Conservation (phyloP, 1,139 yeast genomes). For the Wickerhamiella infanticola region DNA sequence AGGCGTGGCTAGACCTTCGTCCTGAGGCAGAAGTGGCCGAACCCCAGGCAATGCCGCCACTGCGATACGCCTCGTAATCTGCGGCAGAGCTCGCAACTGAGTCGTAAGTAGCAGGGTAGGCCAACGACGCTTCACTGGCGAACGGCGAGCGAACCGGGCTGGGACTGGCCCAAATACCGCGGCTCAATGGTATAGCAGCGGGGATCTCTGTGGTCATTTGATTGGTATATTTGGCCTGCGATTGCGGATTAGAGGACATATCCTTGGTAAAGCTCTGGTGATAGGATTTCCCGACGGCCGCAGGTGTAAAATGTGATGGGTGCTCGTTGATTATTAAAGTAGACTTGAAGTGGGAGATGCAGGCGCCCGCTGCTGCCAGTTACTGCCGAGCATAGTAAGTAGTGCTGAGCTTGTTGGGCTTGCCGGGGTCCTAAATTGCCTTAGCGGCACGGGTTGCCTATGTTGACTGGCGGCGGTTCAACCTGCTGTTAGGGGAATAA, state of each 20-base stretch:
- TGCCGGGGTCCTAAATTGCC: no score
- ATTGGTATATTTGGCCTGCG: background rate
- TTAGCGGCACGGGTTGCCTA: no score
- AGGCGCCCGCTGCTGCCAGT: no score
- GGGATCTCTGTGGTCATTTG: background rate
- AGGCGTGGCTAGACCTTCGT: slow-evolving; percentile 1
- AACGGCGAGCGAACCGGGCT: background rate
- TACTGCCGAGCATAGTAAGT: no score
- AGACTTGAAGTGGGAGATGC: background rate
- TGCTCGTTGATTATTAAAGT: background rate
- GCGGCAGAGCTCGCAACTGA: slow-evolving; percentile 3
- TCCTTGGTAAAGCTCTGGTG: background rate
- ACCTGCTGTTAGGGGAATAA: no score
- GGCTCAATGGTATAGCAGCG: background rate
- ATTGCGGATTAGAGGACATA: background rate
- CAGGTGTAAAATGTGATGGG: background rate
- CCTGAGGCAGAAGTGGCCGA: slow-evolving; percentile 4
- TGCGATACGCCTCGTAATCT: slow-evolving; percentile 12
- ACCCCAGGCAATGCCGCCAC: slow-evolving; percentile 16
- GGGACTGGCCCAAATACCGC: slow-evolving; percentile 2
- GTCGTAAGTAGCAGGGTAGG: background rate
- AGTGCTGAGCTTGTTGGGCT: no score
- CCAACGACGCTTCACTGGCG: background rate
- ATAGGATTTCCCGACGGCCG: background rate
- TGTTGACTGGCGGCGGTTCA: no score